Percentiles rank a stretch among this genome's conserved stretches.
Conservation (phyloP, 2,329 filamentous ascomycete species). For the Alternaria arbusti region DNA sequence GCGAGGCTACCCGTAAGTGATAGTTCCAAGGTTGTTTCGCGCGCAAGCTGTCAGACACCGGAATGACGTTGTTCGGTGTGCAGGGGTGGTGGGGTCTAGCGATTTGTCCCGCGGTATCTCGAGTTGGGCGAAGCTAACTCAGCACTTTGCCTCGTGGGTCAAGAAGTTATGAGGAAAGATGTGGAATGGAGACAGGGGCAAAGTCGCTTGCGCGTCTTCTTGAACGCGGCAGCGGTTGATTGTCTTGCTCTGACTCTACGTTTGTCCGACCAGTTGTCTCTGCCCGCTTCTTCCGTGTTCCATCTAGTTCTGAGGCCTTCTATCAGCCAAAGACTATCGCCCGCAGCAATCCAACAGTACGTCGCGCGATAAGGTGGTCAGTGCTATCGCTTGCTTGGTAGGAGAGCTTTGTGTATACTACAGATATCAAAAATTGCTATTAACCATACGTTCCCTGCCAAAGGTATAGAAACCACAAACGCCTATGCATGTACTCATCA, state of each 20-base stretch:
- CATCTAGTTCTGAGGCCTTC: slow-evolving; percentile 28
- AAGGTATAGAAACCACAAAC: slow-evolving; percentile 34
- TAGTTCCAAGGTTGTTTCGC: not conserved
- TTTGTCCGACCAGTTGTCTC: slow-evolving; percentile 26
- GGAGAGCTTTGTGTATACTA: slow-evolving; percentile 5
- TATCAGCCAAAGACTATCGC: not conserved
- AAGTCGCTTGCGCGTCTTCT: slow-evolving; percentile 13
- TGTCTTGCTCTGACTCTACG: slow-evolving; percentile 29
- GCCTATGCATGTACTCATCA: slow-evolving; percentile 28
- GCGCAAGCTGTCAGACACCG: slow-evolving; percentile 13
- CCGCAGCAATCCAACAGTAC: not conserved
- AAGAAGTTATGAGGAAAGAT: not conserved
- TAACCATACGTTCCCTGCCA: slow-evolving; percentile 16
- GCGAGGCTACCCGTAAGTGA: slow-evolving; percentile 21
- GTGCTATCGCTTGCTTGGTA: not conserved
- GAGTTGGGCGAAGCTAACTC: slow-evolving; percentile 2
- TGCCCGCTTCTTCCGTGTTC: slow-evolving; percentile 29
- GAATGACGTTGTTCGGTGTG: slow-evolving; percentile 38
- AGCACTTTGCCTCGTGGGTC: not conserved
- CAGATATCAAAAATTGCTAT: slow-evolving; percentile 12
- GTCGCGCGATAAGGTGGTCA: not conserved
- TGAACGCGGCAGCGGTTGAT: slow-evolving; percentile 6
- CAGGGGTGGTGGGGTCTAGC: slow-evolving; percentile 26
- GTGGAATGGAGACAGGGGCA: not conserved
- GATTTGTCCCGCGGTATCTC: slow-evolving; percentile 13